A percentile compares a stretch with the other conserved stretches of the same genome.
Conservation (phyloP, 305 asterid species). For the Withania somnifera region DNA sequence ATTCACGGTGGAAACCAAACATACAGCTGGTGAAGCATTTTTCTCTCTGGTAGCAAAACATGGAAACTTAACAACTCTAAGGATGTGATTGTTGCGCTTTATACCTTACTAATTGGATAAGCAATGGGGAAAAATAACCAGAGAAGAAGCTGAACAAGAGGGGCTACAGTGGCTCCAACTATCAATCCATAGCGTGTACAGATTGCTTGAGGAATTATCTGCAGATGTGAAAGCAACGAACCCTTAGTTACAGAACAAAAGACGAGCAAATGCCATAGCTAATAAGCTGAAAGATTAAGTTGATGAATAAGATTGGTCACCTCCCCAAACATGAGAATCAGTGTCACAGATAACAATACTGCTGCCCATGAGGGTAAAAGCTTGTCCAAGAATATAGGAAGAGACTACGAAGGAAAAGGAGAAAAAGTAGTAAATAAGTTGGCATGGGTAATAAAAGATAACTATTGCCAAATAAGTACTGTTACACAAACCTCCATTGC, state of each 20-base stretch:
- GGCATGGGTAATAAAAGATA: neutral
- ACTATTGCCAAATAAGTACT: slow-evolving; percentile 2
- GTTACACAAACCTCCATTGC: slow-evolving; percentile 90
- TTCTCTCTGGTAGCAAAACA: neutral
- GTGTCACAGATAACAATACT: slow-evolving; percentile 74
- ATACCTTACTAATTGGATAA: slow-evolving; percentile 97
- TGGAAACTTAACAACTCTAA: neutral
- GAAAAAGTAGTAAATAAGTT: neutral
- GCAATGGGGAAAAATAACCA: slow-evolving; percentile 83
- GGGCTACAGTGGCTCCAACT: slow-evolving; percentile 86
- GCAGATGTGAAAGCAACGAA: slow-evolving; percentile 1
- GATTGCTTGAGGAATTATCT: slow-evolving; percentile 98
- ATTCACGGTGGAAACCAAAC: neutral
- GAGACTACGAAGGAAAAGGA: slow-evolving; percentile 44
- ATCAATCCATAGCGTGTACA: slow-evolving; percentile 92
- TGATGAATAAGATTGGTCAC: slow-evolving; percentile 21
- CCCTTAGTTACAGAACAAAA: slow-evolving; percentile 3
- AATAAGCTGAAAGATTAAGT: slow-evolving; percentile 2
- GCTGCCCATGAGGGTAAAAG: slow-evolving; percentile 99
- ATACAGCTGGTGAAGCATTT: neutral
- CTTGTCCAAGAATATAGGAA: slow-evolving; percentile 95
- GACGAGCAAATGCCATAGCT: neutral
- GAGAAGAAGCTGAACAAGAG: slow-evolving; percentile 81
- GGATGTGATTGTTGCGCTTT: neutral
- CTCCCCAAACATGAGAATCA: slow-evolving; percentile 96